Base-by-base conservation (phyloP, 2,329 filamentous ascomycete genomes). In the Huntiella bhutanensis region DNA sequence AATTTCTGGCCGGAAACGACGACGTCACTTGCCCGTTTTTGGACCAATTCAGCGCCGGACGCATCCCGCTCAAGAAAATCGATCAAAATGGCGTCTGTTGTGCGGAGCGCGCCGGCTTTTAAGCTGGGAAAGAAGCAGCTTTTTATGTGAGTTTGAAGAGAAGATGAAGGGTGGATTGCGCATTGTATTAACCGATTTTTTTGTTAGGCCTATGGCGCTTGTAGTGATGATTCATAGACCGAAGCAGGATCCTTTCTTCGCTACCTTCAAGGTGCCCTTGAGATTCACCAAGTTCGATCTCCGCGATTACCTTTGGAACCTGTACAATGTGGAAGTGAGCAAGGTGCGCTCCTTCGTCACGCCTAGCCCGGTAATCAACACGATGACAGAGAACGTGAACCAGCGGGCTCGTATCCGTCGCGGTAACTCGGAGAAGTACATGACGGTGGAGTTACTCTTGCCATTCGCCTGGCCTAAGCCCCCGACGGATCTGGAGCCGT, bases 201-300 rank as follows among this genome's bases (percentile, higher is more conserved):
- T 35, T 7, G 4, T 4, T 35, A 94, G 87, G 50, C 88, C 88
- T 45, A 77, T 80, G 58, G 83, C 92, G 65, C 74, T 77, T 53
- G 68, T 96, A 57, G 79, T 80, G 51, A 74, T 96, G 56, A 68
- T 93, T 55, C 80, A 69, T 54, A 80, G 77, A 49, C 74, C 76
- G 28, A 69, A 73, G 54, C 73, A 82, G 46, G 79, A 83, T 5
- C 77, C 87, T 15, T 80, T 77, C 60, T 85, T 83, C 60, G 91
- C 88, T 52, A 80, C 78, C 56, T 98, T 98, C 74, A 71, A 80
- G 57, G 88, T 95, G 32, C 91, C 91, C 8, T 72, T 96, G 55
- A 77, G 75, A 55, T 86, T 95, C 70, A 93, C 85, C 70, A 98
- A 98, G 66, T 80, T 96, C 62, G 91, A 98, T 61, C 67, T 98